Evolutionary conservation across 805 yeast species (phyloP).

Genomic region (Debaryomyces tyrocola): DNA sequence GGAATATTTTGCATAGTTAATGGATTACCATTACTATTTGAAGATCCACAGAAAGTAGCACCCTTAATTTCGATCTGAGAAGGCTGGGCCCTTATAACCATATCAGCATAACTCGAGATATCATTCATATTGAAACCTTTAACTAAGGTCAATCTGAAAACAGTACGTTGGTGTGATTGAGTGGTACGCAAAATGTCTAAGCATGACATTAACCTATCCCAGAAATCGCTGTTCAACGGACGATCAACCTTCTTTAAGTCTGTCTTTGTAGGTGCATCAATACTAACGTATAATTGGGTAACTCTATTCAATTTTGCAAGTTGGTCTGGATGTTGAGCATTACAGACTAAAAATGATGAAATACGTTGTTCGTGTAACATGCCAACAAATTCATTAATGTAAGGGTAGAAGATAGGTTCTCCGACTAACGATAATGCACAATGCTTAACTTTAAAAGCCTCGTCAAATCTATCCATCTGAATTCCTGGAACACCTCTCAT

Average conservation of each 20-base stretch:
- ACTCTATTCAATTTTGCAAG: conserved; percentile 68
- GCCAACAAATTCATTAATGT: conserved; percentile 79
- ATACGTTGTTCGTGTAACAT: conserved; percentile 79
- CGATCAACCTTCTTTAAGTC: conserved; percentile 83
- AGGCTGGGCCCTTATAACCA: conserved; percentile 79
- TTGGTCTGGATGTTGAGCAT: conserved; percentile 94
- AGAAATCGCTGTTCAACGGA: conserved; percentile 85
- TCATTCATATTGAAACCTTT: conserved; percentile 91
- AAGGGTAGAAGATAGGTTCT: conserved; percentile 92
- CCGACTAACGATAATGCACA: conserved; percentile 94
- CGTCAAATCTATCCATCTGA: conserved; percentile 83
- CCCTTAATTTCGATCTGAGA: conserved; percentile 92
- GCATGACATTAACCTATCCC: conserved; percentile 80
- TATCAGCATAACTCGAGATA: conserved; percentile 77
- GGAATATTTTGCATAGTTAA: conserved; percentile 95
- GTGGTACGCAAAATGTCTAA: conserved; percentile 72
- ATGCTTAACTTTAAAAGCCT: conserved; percentile 85
- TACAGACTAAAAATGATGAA: conserved; percentile 87
- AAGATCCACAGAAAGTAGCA: conserved; percentile 92
- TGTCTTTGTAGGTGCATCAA: conserved; percentile 87
- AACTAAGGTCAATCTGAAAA: conserved; percentile 84
- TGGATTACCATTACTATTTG: conserved; percentile 80
- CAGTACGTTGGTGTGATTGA: conserved; percentile 85
- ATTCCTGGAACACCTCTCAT: conserved; percentile 96
- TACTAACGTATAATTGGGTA: conserved; percentile 88